Base-by-base conservation (phyloP, 148 eudicot genomes). In the Diospyros kaki region DNA sequence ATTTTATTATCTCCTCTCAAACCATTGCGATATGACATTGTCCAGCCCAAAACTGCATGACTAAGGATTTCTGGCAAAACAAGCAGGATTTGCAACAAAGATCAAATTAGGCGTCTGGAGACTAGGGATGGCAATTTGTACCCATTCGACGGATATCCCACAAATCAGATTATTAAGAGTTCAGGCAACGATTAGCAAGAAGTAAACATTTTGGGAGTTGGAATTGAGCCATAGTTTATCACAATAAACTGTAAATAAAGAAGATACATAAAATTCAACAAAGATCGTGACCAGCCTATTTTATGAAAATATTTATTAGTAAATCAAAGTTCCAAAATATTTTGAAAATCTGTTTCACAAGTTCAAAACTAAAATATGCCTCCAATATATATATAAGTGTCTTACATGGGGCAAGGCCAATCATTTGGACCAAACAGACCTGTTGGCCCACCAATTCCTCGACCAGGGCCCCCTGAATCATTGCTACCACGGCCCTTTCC, bases 371-470 rank as follows among this genome's bases (percentile, higher is more conserved):
- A 41, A 39, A 61, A 28, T 39, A 59, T 44, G 59, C 4, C 44
- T 9, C 46, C 8, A 12, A 18, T 2, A 58, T 13, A 9, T 58
- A 54, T 13, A 9, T 58, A 54, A 61, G 17, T 43, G 68, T 46
- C 98, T 92, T 87, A 95, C 98, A 95, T 95, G 70, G 98, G 98
- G 80, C 98, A 95, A 76, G 94, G 58, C 98, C 98, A 95, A 82
- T 95, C 98, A 86, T 87, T 89, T 69, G 97, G 98, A 82, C 98
- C 98, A 88, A 95, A 95, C 63, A 95, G 96, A 42, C 93, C 94
- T 50, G 91, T 77, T 18, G 95, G 82, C 80, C 89, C 91, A 56
- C 90, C 83, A 7, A 80, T 87, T 64, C 81, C 82, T 78, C 96
- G 91, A 63, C 79, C 77, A 77, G 52, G 69, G 39, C 87, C 91